Evolutionary conservation across 805 yeast species (phyloP), one percentile per base, ranked within the genome.

Genomic region (Saturnispora galanensis): DNA sequence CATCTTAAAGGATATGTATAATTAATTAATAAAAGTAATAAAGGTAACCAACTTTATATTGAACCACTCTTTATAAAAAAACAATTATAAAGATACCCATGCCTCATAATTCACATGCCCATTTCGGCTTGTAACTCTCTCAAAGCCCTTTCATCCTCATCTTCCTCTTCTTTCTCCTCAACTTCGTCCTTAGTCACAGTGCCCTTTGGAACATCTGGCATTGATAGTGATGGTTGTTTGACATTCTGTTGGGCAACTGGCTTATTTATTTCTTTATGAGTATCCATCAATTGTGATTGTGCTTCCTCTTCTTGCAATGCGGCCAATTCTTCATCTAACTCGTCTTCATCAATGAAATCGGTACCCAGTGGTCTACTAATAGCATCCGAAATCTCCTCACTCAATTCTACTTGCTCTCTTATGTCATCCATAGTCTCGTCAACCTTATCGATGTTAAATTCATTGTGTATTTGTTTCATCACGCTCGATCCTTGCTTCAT

Each of bases 401-500:
- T 84, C 56, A 86, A 70, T 57, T 90, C 96, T 42, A 90, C 94
- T 66, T 93, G 97, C 62, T 93, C 98, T 55, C 97, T 78, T 51
- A 94, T 87, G 50, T 90, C 96, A 63, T 93, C 98, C 97, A 93
- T 90, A 8, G 97, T 90, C 55, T 81, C 84, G 62, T 93, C 98
- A 36, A 93, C 97, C 69, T 88, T 89, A 65, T 93, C 98, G 49
- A 93, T 87, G 61, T 93, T 82, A 70, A 93, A 79, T 58, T 88
- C 95, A 52, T 88, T 89, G 64, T 93, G 97, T 58, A 93, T 90
- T 58, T 83, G 84, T 62, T 89, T 88, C 96, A 93, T 87, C 35
- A 97, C 97, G 60, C 76, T 75, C 5, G 98, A 95, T 48, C 97
- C 97, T 63, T 87, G 95, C 65, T 90, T 84, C 97, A 93, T 93